Evolutionary conservation across 345 rosid genomes (phyloP).

Genomic region (Turnera subulata): DNA sequence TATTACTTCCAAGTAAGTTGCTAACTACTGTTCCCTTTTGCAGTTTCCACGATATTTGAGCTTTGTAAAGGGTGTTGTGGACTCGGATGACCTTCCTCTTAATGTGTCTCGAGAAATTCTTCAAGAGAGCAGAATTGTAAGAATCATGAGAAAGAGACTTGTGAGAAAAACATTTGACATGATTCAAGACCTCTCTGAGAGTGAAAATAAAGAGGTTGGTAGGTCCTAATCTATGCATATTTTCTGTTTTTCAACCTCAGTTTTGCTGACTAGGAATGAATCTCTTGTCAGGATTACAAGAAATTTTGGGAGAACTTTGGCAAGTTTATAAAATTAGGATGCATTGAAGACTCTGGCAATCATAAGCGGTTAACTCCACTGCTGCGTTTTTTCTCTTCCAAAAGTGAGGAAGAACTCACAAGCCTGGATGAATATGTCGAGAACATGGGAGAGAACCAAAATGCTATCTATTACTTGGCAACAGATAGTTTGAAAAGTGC

Average conservation of each 20-base stretch:
- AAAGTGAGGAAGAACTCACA: slow-evolving; percentile 74
- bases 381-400: slow-evolving; percentile 74
- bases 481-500: slow-evolving; percentile 95
- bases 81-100: slow-evolving; percentile 94
- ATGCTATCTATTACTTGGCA: slow-evolving; percentile 90
- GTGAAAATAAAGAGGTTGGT: slow-evolving; percentile 85
- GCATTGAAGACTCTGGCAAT: slow-evolving; percentile 92
- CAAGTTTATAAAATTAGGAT: slow-evolving; percentile 83
- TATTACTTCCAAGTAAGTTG: background rate
- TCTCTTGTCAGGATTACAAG: slow-evolving; percentile 72
- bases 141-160: slow-evolving; percentile 97
- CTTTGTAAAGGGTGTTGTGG: slow-evolving; percentile 96
- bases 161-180: slow-evolving; percentile 94
- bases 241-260: background rate
- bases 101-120: slow-evolving; percentile 97
- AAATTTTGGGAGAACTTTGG: slow-evolving; percentile 99
- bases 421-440: slow-evolving; percentile 86
- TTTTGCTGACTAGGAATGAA: slow-evolving; percentile 6
- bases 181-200: slow-evolving; percentile 83
- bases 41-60: slow-evolving; percentile 97
- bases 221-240: background rate
- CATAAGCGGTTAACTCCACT: slow-evolving; percentile 90
- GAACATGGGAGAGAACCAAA: slow-evolving; percentile 94
- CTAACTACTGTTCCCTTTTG: slow-evolving; percentile 7
- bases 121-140: slow-evolving; percentile 72